A percentile compares a stretch with the other conserved stretches of the same genome.
Evolutionary conservation across 441 rosid species (phyloP).

Genomic region (Pelargonium australe): DNA sequence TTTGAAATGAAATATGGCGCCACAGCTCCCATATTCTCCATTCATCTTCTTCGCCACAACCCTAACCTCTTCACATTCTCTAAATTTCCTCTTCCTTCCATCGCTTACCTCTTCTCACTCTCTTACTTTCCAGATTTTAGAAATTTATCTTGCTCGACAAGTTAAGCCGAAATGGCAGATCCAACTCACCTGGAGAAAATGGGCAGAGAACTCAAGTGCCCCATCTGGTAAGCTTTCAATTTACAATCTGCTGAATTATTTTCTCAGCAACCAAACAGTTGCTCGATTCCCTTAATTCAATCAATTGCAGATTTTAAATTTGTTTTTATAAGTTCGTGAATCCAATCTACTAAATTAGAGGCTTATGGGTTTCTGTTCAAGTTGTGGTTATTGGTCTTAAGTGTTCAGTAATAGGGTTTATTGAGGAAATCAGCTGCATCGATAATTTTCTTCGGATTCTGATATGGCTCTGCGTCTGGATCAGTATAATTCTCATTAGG

Average conservation of each 20-base stretch:
- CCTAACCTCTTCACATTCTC: no score
- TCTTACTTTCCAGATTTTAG: neutral
- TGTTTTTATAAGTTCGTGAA: neutral
- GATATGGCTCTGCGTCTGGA: neutral
- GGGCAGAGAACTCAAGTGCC: constrained; percentile 90
- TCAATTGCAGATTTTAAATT: neutral
- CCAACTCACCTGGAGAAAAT: constrained; percentile 59
- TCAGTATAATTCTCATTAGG: neutral
- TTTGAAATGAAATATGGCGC: neutral
- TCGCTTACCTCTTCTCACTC: neutral
- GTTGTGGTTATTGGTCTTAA: neutral
- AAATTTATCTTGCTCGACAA: neutral
- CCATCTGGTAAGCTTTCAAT: constrained; percentile 18
- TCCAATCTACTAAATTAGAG: neutral
- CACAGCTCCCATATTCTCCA: neutral
- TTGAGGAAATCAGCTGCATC: neutral
- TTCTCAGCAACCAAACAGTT: neutral
- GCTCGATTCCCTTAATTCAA: neutral
- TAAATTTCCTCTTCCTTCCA: neutral
- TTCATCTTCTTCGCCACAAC: no score
- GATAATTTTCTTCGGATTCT: neutral
- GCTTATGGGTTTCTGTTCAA: neutral
- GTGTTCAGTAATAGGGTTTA: neutral
- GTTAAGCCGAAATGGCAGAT: constrained; percentile 17
- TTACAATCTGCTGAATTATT: neutral